phyloP scores from a whole-genome alignment of 2,329 filamentous ascomycete genomes.

The Ophiostoma triangulosporum region DNA sequence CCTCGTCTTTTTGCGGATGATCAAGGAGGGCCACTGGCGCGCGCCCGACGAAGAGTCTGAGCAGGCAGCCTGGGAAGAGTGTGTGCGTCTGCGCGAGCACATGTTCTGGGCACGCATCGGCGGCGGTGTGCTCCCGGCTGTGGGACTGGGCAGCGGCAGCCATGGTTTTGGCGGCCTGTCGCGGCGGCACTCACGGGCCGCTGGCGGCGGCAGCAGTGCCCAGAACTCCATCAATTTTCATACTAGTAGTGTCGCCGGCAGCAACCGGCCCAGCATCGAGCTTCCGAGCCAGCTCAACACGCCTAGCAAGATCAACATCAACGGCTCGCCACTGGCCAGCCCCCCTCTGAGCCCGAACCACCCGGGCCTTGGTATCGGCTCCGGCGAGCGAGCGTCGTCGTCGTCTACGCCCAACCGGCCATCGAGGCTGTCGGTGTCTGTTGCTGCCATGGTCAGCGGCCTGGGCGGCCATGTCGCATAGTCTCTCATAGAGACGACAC shows the following conservation, averaged over 20 bases:
- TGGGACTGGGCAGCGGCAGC: background rate
- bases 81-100: conserved; percentile 73
- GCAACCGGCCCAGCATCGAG: background rate
- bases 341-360: background rate
- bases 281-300: background rate
- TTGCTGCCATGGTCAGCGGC: conserved; percentile 12
- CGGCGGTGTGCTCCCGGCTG: conserved; percentile 69
- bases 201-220: background rate
- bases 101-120: conserved; percentile 97
- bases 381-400: background rate
- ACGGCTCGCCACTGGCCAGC: conserved; percentile 4
- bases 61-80: conserved; percentile 87
- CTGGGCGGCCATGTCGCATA: conserved; percentile 11
- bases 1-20: conserved; percentile 76
- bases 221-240: conserved; percentile 3
- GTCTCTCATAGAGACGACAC: too few relatives aligned
- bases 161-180: background rate
- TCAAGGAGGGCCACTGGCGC: conserved; percentile 86
- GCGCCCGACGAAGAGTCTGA: conserved; percentile 73
- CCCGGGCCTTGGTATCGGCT: background rate
- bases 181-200: conserved; percentile 3
- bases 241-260: background rate
- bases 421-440: conserved; percentile 9
- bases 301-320: conserved; percentile 1
- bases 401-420: conserved; percentile 4